Percentiles rank a stretch among this genome's conserved stretches.
Evolutionary conservation across 2,329 filamentous ascomycete genomes (phyloP).

Genomic region (Clarireedia hainanense): DNA sequence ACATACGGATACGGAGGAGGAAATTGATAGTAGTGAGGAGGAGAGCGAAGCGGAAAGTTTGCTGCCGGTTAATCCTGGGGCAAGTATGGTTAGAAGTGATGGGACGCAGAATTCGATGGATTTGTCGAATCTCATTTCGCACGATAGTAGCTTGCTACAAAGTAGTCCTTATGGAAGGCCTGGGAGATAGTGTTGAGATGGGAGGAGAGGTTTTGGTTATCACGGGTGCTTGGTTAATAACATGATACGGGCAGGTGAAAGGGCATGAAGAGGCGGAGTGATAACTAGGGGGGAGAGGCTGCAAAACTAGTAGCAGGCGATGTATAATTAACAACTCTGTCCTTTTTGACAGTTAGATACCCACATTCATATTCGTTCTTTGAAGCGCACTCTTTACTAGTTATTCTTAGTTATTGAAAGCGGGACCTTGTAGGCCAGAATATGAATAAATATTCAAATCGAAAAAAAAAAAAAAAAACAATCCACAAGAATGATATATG

Average conservation of each 20-base stretch:
- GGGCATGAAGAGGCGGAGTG: no score
- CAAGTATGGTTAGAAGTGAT: slow-evolving; percentile 30
- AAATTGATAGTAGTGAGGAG: slow-evolving; percentile 41
- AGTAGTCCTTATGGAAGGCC: slow-evolving; percentile 21
- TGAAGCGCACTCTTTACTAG: no score
- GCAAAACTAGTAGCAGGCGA: no score
- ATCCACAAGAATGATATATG: neutral
- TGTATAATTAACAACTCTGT: no score
- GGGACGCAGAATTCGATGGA: slow-evolving; percentile 30
- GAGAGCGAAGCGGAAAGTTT: slow-evolving; percentile 33
- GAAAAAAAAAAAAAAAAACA: no score
- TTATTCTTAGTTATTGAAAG: no score
- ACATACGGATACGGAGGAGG: slow-evolving; percentile 69
- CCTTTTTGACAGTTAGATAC: no score
- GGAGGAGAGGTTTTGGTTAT: neutral
- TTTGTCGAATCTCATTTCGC: slow-evolving; percentile 22
- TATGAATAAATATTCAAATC: neutral
- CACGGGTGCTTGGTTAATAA: neutral
- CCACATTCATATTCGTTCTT: no score
- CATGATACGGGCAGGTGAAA: no score
- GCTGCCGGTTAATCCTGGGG: slow-evolving; percentile 11
- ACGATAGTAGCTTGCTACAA: slow-evolving; percentile 22
- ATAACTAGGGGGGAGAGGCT: no score
- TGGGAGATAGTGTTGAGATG: neutral
- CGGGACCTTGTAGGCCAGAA: no score